Evolutionary conservation across 352 stramenopile genomes (phyloP).

Genomic region (Plasmopara muralis): DNA sequence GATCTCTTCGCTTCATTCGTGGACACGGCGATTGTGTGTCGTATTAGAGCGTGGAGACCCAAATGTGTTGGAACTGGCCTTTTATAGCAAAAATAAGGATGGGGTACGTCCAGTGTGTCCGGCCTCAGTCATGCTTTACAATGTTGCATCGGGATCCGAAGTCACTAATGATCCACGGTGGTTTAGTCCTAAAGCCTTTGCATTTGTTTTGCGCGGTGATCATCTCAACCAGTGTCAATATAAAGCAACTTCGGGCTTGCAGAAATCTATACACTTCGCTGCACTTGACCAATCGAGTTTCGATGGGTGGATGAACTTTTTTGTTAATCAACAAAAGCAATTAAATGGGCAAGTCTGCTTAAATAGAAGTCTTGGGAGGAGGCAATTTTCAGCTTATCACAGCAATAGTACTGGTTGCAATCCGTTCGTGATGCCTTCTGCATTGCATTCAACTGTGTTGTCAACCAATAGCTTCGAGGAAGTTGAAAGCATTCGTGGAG

Average conservation of each 20-base stretch:
- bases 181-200: slow-evolving; percentile 65
- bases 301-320: slow-evolving; percentile 57
- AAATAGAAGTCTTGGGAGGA: slow-evolving; percentile 3
- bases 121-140: slow-evolving; percentile 52
- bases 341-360: slow-evolving; percentile 5
- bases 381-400: slow-evolving; percentile 1
- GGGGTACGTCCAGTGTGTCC: slow-evolving; percentile 44
- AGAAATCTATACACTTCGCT: slow-evolving; percentile 51
- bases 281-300: slow-evolving; percentile 38
- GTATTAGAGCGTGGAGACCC: slow-evolving; percentile 57
- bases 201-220: slow-evolving; percentile 43
- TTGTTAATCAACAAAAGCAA: slow-evolving; percentile 43
- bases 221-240: slow-evolving; percentile 30
- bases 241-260: slow-evolving; percentile 22
- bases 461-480: slow-evolving; percentile 25
- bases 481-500: slow-evolving; percentile 46
- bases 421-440: neutral
- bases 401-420: slow-evolving; percentile 9
- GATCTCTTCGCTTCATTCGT: slow-evolving; percentile 56
- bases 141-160: slow-evolving; percentile 40
- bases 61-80: slow-evolving; percentile 58
- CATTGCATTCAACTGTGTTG: slow-evolving; percentile 6
- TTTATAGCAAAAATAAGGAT: slow-evolving; percentile 45
- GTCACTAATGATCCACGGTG: slow-evolving; percentile 46
- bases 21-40: slow-evolving; percentile 57